Base-by-base conservation (phyloP, 495 filamentous ascomycete species). In the Xylaria nigripes region DNA sequence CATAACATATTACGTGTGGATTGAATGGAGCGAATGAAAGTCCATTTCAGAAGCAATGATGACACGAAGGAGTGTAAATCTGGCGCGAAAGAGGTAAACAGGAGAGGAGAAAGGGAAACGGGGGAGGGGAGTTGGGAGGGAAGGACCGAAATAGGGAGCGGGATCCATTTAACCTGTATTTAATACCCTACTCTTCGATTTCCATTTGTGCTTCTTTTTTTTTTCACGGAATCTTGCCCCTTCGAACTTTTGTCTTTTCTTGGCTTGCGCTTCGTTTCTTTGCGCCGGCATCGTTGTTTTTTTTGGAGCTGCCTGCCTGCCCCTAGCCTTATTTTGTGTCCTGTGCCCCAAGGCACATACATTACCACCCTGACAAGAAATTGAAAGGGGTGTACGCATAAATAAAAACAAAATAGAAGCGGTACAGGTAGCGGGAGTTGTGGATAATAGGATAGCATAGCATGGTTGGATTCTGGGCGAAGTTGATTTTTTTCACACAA, bases 81-180 rank as follows among this genome's bases (percentile, higher is more conserved):
- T 29, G 13, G 32, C 3, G 32, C 32, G 32, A 36, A 22, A 36
- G 25, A 44, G 21, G 8, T 13, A 19, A 8, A 18, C 13, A 32
- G 9, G 51, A 40, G 22, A n/a, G n/a, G 32, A 9, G 23, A 5
- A 32, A 32, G 19, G n/a, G n/a, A n/a, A 34, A 46, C 2, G 18
- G 32, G 18, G 18, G 44, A 12, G n/a, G 7, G 50, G n/a, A n/a
- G n/a, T n/a, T n/a, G n/a, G 43, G 36, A 19, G 16, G 29, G 52
- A 40, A 27, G 24, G 46, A 27, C 21, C 24, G 25, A 36, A 46
- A 40, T 13, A 44, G 23, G 18, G 15, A 13, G 32, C 5, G 41
- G 27, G 53, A 22, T 57, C 48, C 50, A 43, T 54, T 50, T 54
- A 50, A 57, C 58, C 59, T 63, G 49, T 67, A 59, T 57, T 51